Conservation (phyloP, 176 grass and related monocot genomes). For the Sorghum bicolor region DNA sequence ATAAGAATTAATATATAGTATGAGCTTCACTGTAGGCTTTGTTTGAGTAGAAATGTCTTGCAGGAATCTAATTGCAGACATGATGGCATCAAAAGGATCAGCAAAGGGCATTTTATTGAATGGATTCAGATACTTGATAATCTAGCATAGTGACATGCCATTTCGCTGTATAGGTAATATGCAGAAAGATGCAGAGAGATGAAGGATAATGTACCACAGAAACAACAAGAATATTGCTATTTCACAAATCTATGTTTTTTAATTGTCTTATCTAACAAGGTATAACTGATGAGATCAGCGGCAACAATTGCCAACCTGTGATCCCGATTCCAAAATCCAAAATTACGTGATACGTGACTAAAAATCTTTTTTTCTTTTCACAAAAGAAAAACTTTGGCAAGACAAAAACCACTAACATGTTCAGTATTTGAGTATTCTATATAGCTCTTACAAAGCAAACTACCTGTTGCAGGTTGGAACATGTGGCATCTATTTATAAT, state of each 20-base stretch:
- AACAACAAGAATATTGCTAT: background rate
- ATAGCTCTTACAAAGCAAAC: background rate
- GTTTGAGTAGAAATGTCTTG: background rate
- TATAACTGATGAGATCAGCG: background rate
- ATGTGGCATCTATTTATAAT: no score
- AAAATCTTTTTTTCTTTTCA: background rate
- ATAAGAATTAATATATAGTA: background rate
- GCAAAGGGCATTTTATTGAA: no score
- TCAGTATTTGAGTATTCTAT: background rate
- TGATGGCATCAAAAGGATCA: background rate
- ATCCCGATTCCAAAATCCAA: background rate
- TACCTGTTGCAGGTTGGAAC: background rate
- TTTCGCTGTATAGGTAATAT: no score
- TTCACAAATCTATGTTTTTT: background rate
- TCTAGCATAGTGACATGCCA: no score
- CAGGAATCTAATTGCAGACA: background rate
- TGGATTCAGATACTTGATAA: no score
- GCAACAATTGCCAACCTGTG: background rate
- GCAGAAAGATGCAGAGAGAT: no score
- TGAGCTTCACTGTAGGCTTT: no score
- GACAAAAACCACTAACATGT: background rate
- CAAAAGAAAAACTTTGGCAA: background rate
- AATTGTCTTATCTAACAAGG: background rate
- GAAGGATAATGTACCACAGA: background rate
- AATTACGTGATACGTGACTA: background rate